phyloP scores from a whole-genome alignment of 78 protist species.

The Planoprotostelium fungivorum region DNA sequence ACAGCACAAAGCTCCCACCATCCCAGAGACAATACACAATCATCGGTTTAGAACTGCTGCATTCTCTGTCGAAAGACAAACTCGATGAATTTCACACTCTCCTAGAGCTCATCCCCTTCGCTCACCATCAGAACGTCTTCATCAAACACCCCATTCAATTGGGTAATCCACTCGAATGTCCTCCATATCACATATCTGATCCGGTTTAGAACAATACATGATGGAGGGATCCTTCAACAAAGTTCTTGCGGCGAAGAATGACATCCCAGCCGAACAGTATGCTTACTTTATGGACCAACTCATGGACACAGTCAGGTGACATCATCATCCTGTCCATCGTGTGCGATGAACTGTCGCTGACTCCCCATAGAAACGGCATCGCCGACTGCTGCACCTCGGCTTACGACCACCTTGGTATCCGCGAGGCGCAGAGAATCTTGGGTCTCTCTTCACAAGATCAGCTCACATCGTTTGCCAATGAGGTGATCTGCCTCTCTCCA shows the following conservation, averaged over 20 bases:
- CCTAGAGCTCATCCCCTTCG: constrained; percentile 32
- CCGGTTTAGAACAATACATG: background rate
- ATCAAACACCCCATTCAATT: constrained; percentile 22
- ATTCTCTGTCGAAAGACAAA: constrained; percentile 29
- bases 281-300: background rate
- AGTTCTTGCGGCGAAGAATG: background rate
- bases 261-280: background rate
- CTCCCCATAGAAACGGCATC: background rate
- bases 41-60: constrained; percentile 48
- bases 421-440: background rate
- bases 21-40: constrained; percentile 30
- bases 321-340: no score
- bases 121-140: constrained; percentile 17
- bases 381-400: background rate
- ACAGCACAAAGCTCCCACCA: constrained; percentile 31
- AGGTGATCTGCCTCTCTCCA: no score
- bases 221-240: background rate
- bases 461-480: background rate
- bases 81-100: constrained; percentile 29
- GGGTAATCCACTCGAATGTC: background rate
- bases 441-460: background rate
- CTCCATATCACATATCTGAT: background rate
- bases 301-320: background rate
- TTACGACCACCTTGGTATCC: background rate
- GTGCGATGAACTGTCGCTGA: background rate